A percentile compares a stretch with the other conserved stretches of the same genome.
phyloP scores from a whole-genome alignment of 2,329 filamentous ascomycete species.

The Trichoderma aggressivum region DNA sequence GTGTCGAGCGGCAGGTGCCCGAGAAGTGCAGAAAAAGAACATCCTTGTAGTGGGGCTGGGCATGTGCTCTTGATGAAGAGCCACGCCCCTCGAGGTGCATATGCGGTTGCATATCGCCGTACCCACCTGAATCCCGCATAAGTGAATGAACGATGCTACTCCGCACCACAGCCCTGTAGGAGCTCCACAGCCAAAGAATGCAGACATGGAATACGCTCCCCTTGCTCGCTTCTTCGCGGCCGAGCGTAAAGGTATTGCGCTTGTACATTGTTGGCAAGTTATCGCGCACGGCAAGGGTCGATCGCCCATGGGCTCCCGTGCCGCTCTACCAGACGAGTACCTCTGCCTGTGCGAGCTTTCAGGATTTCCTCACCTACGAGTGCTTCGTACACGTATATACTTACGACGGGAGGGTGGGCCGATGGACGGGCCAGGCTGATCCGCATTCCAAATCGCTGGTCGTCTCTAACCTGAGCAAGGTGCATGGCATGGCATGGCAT shows the following conservation, averaged over 20 bases:
- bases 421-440: not conserved
- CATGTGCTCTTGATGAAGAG: slow-evolving; percentile 17
- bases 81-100: slow-evolving; percentile 9
- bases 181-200: not conserved
- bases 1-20: slow-evolving; percentile 7
- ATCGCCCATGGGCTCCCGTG: not conserved
- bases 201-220: not conserved
- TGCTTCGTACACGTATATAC: too few species aligned
- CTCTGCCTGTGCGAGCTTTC: not conserved
- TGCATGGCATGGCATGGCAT: not conserved
- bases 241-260: not conserved
- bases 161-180: slow-evolving; percentile 16
- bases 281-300: not conserved
- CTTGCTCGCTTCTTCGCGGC: not conserved
- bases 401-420: slow-evolving; percentile 8
- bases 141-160: slow-evolving; percentile 7
- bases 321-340: not conserved
- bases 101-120: not conserved
- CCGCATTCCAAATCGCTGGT: slow-evolving; percentile 9
- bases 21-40: slow-evolving; percentile 5
- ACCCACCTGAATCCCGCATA: not conserved
- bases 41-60: slow-evolving; percentile 4
- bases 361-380: not conserved
- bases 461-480: not conserved
- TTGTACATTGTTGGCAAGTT: not conserved